phyloP scores from a whole-genome alignment of 148 eudicot genomes.

The Bassia scoparia region DNA sequence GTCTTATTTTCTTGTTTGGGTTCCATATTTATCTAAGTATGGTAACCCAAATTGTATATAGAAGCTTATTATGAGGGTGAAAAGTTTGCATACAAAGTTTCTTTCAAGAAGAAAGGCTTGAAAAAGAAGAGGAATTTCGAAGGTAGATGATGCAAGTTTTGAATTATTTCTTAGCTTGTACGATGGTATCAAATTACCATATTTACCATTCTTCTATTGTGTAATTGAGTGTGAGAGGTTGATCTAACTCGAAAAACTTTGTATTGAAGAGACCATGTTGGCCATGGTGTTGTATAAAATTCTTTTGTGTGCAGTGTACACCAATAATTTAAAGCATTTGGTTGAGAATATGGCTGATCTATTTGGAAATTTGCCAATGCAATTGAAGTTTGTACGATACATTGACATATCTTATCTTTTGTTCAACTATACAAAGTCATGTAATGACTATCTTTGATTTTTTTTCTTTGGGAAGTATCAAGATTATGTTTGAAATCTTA shows the following conservation, averaged over 20 bases:
- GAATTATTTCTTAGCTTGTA: neutral
- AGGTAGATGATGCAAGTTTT: neutral
- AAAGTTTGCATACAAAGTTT: neutral
- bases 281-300: neutral
- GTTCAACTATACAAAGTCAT: too few species aligned
- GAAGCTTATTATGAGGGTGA: neutral
- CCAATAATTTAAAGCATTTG: too few species aligned
- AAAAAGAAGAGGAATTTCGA: neutral
- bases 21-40: neutral
- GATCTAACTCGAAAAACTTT: neutral
- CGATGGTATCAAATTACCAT: neutral
- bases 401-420: too few species aligned
- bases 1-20: neutral
- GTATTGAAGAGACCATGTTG: neutral
- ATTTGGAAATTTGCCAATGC: too few species aligned
- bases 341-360: too few species aligned
- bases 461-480: too few species aligned
- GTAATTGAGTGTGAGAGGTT: neutral
- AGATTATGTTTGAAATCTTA: too few species aligned
- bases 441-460: too few species aligned
- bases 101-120: neutral
- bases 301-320: too few species aligned
- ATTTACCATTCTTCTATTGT: neutral
- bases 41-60: conserved; percentile 4
- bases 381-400: too few species aligned